Percentiles rank a stretch among this genome's conserved stretches.
Evolutionary conservation across 306 rosid species (phyloP).

Genomic region (Acacia confusa): DNA sequence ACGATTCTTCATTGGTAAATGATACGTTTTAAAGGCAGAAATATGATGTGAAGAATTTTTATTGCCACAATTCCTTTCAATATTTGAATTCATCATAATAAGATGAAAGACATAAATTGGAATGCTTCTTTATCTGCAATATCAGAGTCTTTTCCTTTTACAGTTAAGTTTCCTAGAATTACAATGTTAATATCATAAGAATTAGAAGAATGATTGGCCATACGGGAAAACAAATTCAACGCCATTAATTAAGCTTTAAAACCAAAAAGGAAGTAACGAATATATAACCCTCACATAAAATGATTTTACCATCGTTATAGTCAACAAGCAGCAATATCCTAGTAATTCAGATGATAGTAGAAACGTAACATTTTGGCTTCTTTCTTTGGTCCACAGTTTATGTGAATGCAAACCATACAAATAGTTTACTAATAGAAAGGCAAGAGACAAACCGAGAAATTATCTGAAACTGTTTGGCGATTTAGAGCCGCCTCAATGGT

Average conservation of each 20-base stretch:
- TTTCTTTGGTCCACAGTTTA: slow-evolving; percentile 14
- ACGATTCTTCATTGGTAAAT: slow-evolving; percentile 20
- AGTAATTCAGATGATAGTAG: neutral
- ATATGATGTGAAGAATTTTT: neutral
- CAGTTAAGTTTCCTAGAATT: neutral
- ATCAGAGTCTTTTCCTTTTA: neutral
- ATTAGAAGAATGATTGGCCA: slow-evolving; percentile 20
- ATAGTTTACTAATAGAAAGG: slow-evolving; percentile 23
- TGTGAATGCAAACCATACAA: neutral
- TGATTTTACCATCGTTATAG: neutral
- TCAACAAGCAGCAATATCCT: slow-evolving; percentile 15
- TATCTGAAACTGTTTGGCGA: slow-evolving; percentile 80
- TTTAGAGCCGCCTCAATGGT: slow-evolving; percentile 82
- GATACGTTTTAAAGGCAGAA: neutral
- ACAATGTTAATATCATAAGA: neutral
- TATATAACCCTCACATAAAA: slow-evolving; percentile 11
- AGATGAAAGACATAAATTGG: neutral
- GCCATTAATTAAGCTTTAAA: neutral
- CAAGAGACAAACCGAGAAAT: slow-evolving; percentile 63
- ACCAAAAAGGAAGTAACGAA: slow-evolving; percentile 17
- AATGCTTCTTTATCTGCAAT: slow-evolving; percentile 18
- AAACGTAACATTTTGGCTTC: neutral
- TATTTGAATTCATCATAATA: neutral
- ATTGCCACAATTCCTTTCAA: neutral
- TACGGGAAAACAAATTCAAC: slow-evolving; percentile 3